Conservation (phyloP, 495 filamentous ascomycete genomes). For the Penicillium chermesinum region DNA sequence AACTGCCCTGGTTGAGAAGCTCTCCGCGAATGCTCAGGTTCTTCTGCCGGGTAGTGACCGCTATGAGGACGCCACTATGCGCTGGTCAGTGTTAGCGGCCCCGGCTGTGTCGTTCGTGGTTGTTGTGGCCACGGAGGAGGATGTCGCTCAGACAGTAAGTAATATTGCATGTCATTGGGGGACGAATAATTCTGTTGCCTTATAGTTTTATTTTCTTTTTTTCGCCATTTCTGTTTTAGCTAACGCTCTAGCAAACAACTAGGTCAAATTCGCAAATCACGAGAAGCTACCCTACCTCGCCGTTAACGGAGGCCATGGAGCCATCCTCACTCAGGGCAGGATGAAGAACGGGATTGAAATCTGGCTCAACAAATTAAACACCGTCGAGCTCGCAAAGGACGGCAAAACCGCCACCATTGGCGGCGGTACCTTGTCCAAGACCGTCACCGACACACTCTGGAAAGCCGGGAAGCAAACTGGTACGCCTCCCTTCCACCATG, state of each 20-base stretch:
- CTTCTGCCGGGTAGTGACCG: too few species aligned
- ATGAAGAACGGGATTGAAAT: slow-evolving; percentile 39
- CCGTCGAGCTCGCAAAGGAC: too few species aligned
- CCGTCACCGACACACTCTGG: slow-evolving; percentile 29
- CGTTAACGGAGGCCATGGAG: slow-evolving; percentile 2
- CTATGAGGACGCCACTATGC: slow-evolving; percentile 35
- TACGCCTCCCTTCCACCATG: background rate
- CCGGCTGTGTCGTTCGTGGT: slow-evolving; percentile 47
- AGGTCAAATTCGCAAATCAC: background rate
- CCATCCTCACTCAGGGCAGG: slow-evolving; percentile 43
- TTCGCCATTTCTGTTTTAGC: too few species aligned
- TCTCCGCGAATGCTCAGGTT: too few species aligned
- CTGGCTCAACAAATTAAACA: too few species aligned
- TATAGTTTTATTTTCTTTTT: background rate
- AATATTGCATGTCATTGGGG: background rate
- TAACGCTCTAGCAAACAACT: too few species aligned
- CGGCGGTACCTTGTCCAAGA: slow-evolving; percentile 42
- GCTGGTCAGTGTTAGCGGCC: slow-evolving; percentile 37
- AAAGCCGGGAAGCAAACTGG: slow-evolving; percentile 18
- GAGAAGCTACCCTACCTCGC: background rate
- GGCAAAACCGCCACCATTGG: slow-evolving; percentile 46
- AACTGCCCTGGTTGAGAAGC: too few species aligned
- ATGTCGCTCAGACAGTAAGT: slow-evolving; percentile 45
- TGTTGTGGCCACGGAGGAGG: slow-evolving; percentile 46
- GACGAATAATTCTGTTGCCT: too few species aligned